phyloP scores from a whole-genome alignment of 192 early-diverging fungal species.

The Bifiguratus adelaidae region DNA sequence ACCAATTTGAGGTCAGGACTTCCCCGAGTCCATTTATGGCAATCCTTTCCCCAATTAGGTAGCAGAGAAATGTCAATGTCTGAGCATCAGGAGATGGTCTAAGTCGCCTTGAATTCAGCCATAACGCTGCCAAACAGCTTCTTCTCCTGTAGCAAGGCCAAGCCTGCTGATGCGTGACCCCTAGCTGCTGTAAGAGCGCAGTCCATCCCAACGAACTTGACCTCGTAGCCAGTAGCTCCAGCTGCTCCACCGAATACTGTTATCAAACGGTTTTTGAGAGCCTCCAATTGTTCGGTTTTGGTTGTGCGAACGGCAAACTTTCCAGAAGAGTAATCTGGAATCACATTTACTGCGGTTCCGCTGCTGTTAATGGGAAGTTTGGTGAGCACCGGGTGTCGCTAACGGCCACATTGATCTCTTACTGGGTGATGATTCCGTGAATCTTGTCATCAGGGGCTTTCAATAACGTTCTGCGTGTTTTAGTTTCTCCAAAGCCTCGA shows the following conservation, averaged over 20 bases:
- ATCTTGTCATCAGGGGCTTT: constrained; percentile 11
- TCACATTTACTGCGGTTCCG: constrained; percentile 18
- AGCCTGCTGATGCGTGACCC: no score
- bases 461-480: not conserved
- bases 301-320: constrained; percentile 40
- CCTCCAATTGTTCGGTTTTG: constrained; percentile 23
- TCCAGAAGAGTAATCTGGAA: constrained; percentile 43
- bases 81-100: no score
- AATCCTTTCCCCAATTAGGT: no score
- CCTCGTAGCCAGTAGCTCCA: constrained; percentile 44
- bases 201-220: constrained; percentile 29
- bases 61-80: no score
- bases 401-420: constrained; percentile 36
- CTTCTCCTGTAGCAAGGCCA: no score
- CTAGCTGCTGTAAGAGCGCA: no score
- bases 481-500: not conserved
- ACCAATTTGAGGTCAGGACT: no score
- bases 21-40: no score
- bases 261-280: constrained; percentile 24
- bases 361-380: constrained; percentile 2
- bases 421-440: constrained; percentile 56
- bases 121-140: no score
- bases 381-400: not conserved
- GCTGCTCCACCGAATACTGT: constrained; percentile 43
- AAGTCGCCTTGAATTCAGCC: no score